A percentile compares a stretch with the other conserved stretches of the same genome.
These are phyloP conservation scores for Metschnikowia koreensis DNA, from an alignment of 805 yeast species.

Conservation along the genomic window DNA sequence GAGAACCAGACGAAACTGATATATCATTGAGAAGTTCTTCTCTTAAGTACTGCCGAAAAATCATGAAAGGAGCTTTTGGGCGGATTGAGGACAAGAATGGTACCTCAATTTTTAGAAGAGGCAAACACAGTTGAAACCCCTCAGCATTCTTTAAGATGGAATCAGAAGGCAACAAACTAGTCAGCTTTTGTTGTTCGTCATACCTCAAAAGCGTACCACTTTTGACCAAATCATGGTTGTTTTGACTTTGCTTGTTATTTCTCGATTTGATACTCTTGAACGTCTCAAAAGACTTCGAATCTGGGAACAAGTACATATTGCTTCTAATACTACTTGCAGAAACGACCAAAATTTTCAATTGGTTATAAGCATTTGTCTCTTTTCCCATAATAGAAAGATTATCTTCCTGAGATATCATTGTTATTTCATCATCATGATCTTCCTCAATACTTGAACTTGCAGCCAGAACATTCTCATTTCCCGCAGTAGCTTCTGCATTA, in stretches of 20 bases:
- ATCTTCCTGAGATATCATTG: neutral
- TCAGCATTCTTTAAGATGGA: neutral
- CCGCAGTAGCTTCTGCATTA: neutral
- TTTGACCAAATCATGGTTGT: neutral
- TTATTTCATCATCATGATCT: neutral
- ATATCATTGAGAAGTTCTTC: too few relatives aligned
- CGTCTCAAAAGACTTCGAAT: conserved; percentile 24
- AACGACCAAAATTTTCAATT: conserved; percentile 29
- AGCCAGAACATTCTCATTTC: neutral
- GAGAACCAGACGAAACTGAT: conserved; percentile 12
- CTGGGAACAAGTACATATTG: conserved; percentile 29
- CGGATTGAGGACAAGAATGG: conserved; percentile 39
- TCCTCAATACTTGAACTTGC: neutral
- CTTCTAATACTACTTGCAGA: conserved; percentile 32
- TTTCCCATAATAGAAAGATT: conserved; percentile 19
- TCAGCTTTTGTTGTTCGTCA: neutral
- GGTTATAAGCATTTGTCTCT: conserved; percentile 20
- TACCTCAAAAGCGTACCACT: too few relatives aligned
- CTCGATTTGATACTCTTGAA: conserved; percentile 26
- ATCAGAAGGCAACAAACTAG: neutral
- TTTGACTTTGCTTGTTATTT: conserved; percentile 16
- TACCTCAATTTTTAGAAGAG: conserved; percentile 33
- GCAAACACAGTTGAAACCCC: conserved; percentile 21
- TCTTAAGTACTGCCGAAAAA: conserved; percentile 29
- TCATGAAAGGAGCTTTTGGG: conserved; percentile 33